Evolutionary conservation across 129 eudicot genomes (phyloP), one percentile per base, ranked within the genome.

Genomic region (Solidago caesia): DNA sequence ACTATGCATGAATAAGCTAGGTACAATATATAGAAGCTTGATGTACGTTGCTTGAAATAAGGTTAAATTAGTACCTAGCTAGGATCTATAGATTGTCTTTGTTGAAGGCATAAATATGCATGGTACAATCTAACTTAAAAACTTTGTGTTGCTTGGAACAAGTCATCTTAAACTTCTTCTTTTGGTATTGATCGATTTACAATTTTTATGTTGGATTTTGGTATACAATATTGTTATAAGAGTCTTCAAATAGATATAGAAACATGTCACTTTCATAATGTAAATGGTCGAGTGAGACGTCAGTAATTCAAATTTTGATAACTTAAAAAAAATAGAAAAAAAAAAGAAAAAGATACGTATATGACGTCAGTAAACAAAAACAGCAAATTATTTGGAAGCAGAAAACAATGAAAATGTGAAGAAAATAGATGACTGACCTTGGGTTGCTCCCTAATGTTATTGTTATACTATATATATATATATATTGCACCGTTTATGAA

Each of bases 11-110:
- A 29, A 33, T 9, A 72, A 44, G 9, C 21, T 21, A 21, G 21
- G 82, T 72, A 72, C 69, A 72, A 55, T 8, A 21, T 25, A 64
- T 33, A 16, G 52, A 64, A 39, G 48, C 77, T 26, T 69, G 75
- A 11, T 21, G 25, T 21, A 21, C 21, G 21, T 76, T 76, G 67
- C 5, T 75, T 29, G 15, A n/a, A 27, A 56, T 29, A 9, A 64
- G 72, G 52, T 44, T 16, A 64, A 61, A 29, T 8, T 25, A 61
- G 43, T 41, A 39, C 10, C 0, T 21, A 21, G 21, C 0, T 21
- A 21, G 21, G 44, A 14, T 26, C 42, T 14, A 10, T 26, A 59
- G 12, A 25, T 25, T 16, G 6, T 58, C 11, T 9, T n/a, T 13
- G 26, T 57, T 15, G 15, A 4, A 57, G 4, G 26, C 63, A 14